Evolutionary conservation across 2,329 filamentous ascomycete species (phyloP).

Genomic region (Pezicula neosporulosa): DNA sequence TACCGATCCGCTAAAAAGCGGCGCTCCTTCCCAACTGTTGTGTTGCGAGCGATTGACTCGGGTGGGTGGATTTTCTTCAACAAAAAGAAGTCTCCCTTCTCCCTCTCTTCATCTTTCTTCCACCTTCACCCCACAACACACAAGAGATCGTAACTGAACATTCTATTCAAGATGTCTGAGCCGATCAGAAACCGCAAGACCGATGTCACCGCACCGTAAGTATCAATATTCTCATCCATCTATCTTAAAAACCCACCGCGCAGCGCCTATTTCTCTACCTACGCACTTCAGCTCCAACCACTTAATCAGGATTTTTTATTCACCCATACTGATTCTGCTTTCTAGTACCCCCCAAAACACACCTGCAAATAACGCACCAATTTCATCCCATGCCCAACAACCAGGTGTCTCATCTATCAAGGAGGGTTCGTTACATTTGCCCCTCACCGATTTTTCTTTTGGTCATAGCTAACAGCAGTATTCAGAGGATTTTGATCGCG

Average conservation of each 20-base stretch:
- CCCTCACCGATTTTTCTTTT: slow-evolving; percentile 23
- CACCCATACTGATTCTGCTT: slow-evolving; percentile 18
- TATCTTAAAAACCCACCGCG: slow-evolving; percentile 2
- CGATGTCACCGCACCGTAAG: slow-evolving; percentile 58
- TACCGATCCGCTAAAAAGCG: too few relatives aligned
- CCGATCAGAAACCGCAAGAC: slow-evolving; percentile 59
- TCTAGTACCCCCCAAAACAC: slow-evolving; percentile 96
- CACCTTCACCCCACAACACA: background rate
- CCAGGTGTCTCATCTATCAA: slow-evolving; percentile 93
- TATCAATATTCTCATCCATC: slow-evolving; percentile 22
- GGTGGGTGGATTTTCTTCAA: background rate
- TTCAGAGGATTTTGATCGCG: slow-evolving; percentile 86
- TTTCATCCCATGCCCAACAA: slow-evolving; percentile 95
- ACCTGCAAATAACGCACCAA: slow-evolving; percentile 89
- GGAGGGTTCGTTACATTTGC: slow-evolving; percentile 68
- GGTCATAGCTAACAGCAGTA: slow-evolving; percentile 13
- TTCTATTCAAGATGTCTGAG: slow-evolving; percentile 52
- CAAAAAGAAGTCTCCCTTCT: background rate
- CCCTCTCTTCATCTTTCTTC: background rate
- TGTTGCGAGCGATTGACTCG: background rate
- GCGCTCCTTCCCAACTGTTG: too few relatives aligned
- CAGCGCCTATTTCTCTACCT: slow-evolving; percentile 1
- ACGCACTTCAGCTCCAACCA: background rate
- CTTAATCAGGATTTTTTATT: background rate
- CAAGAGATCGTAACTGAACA: slow-evolving; percentile 1